These are phyloP conservation scores for Royoungia palumana DNA, from an alignment of 768 basidiomycete genomes.

Conservation along the genomic window DNA sequence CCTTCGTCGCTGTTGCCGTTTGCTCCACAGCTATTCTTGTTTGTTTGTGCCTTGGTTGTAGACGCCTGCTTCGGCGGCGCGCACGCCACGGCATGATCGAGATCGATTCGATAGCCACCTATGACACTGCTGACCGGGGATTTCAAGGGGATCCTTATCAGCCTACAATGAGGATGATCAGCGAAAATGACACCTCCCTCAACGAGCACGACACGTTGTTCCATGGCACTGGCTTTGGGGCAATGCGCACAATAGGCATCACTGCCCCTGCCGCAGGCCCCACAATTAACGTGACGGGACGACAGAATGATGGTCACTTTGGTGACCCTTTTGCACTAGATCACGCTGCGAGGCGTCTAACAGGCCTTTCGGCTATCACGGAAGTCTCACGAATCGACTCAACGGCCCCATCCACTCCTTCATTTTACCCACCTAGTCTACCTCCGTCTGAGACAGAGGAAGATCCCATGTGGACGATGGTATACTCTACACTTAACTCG, in stretches of 20 bases:
- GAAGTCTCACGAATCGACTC: constrained; percentile 14
- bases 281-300: background rate
- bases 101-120: constrained; percentile 33
- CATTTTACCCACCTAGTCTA: constrained; percentile 47
- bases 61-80: constrained; percentile 39
- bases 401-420: constrained; percentile 43
- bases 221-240: background rate
- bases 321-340: constrained; percentile 5
- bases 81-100: constrained; percentile 36
- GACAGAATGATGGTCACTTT: background rate
- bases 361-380: constrained; percentile 20
- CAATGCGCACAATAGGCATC: background rate
- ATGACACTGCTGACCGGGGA: constrained; percentile 11
- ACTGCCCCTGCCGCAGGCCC: background rate
- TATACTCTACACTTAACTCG: background rate
- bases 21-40: constrained; percentile 44
- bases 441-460: constrained; percentile 29
- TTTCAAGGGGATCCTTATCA: constrained; percentile 35
- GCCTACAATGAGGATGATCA: constrained; percentile 17
- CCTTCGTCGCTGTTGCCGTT: constrained; percentile 69
- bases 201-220: background rate
- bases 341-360: constrained; percentile 8
- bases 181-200: constrained; percentile 11
- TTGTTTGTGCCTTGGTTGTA: constrained; percentile 36
- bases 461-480: constrained; percentile 16